Conservation (phyloP, 768 basidiomycete species). For the Podaxis sp. region DNA sequence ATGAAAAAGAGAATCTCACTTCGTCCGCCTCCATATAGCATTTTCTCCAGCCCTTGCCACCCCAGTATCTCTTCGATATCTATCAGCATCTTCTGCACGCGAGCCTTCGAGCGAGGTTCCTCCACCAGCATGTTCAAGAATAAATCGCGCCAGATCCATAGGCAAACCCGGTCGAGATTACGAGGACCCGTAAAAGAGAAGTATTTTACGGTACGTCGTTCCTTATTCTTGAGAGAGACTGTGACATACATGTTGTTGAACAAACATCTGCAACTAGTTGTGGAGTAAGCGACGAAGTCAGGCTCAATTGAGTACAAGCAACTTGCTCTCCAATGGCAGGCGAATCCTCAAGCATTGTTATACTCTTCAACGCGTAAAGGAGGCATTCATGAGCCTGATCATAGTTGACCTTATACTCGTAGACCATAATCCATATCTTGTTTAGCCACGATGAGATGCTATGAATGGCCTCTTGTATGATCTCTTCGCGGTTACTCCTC, state of each 20-base stretch:
- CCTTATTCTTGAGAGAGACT: constrained; percentile 37
- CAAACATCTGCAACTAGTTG: constrained; percentile 49
- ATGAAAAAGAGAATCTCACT: constrained; percentile 27
- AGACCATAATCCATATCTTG: constrained; percentile 60
- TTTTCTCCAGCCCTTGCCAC: constrained; percentile 44
- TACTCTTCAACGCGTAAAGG: constrained; percentile 42
- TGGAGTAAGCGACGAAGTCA: not conserved
- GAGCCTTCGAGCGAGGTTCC: constrained; percentile 23
- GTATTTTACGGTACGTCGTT: constrained; percentile 39
- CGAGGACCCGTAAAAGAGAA: constrained; percentile 46
- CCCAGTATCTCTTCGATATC: constrained; percentile 51
- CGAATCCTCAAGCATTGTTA: constrained; percentile 37
- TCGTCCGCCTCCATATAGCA: constrained; percentile 54
- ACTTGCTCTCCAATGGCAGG: constrained; percentile 35
- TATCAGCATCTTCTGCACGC: constrained; percentile 49
- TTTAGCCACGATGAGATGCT: constrained; percentile 55
- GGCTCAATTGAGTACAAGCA: not conserved
- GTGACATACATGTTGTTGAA: constrained; percentile 43
- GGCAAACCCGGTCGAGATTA: constrained; percentile 37
- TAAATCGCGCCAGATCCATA: constrained; percentile 72
- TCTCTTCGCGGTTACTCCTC: constrained; percentile 47
- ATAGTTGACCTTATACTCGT: constrained; percentile 53
- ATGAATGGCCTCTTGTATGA: constrained; percentile 51
- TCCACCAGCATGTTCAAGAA: constrained; percentile 46
- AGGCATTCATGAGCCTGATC: constrained; percentile 51